phyloP scores from a whole-genome alignment of 108 stramenopile species.

The Stephanodiscus triporus region DNA sequence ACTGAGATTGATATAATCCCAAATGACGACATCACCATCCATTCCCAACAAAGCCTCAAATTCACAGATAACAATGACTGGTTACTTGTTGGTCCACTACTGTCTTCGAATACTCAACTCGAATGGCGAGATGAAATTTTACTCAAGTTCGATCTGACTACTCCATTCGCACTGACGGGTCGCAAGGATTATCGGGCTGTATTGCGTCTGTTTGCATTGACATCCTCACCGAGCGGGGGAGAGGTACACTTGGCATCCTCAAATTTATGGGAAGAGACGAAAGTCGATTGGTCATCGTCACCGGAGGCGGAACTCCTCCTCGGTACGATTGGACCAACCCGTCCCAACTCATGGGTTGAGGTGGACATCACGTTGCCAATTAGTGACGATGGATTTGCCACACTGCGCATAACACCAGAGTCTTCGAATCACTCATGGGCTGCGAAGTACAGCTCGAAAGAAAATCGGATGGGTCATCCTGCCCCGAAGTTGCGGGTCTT shows the following conservation, averaged over 20 bases:
- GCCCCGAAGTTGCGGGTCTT: slow-evolving; percentile 24
- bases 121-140: slow-evolving; percentile 14
- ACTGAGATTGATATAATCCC: slow-evolving; percentile 22
- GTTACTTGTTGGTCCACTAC: slow-evolving; percentile 9
- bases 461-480: slow-evolving; percentile 3
- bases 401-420: slow-evolving; percentile 26
- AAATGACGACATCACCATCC: slow-evolving; percentile 22
- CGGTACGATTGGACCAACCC: slow-evolving; percentile 11
- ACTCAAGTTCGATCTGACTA: slow-evolving; percentile 28
- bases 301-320: slow-evolving; percentile 15
- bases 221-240: slow-evolving; percentile 35
- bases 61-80: neutral
- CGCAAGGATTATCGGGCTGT: slow-evolving; percentile 13
- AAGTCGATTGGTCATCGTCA: slow-evolving; percentile 27
- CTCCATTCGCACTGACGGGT: slow-evolving; percentile 7
- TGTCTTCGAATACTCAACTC: neutral
- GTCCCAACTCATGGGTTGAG: slow-evolving; percentile 37
- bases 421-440: slow-evolving; percentile 17
- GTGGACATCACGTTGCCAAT: slow-evolving; percentile 32
- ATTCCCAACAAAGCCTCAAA: neutral
- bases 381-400: slow-evolving; percentile 13
- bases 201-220: slow-evolving; percentile 35
- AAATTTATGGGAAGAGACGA: slow-evolving; percentile 20
- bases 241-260: slow-evolving; percentile 23
- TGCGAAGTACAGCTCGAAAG: slow-evolving; percentile 28